Evolutionary conservation across 768 basidiomycete species (phyloP).

Genomic region (Lentinula lateritia): DNA sequence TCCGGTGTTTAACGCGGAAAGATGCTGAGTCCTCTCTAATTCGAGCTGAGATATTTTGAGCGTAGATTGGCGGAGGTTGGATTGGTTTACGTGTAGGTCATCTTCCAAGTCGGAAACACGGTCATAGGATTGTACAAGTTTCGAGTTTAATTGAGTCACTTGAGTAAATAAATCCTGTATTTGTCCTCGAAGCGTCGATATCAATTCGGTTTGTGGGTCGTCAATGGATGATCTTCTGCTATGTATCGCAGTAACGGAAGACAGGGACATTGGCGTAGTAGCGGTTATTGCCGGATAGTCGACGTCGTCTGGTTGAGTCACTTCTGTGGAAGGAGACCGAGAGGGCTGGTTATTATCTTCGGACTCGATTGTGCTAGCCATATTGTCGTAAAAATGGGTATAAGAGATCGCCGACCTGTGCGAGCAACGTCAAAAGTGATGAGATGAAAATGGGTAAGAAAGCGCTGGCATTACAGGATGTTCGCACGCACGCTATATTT

Average conservation of each 20-base stretch:
- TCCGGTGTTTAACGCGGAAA: slow-evolving; percentile 87
- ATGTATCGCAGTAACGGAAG: background rate
- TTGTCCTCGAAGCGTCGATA: slow-evolving; percentile 73
- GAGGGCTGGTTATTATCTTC: background rate
- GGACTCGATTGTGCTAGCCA: background rate
- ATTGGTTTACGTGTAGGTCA: slow-evolving; percentile 63
- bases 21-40: slow-evolving; percentile 79
- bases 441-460: background rate
- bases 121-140: slow-evolving; percentile 90
- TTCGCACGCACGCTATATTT: too few species aligned
- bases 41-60: slow-evolving; percentile 77
- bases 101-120: slow-evolving; percentile 92
- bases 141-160: slow-evolving; percentile 84
- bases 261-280: background rate
- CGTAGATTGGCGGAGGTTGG: slow-evolving; percentile 52
- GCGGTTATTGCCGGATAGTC: background rate
- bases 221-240: slow-evolving; percentile 22
- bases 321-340: background rate
- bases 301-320: background rate
- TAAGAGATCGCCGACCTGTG: background rate
- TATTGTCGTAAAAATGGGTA: background rate
- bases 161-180: slow-evolving; percentile 86
- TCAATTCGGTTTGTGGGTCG: slow-evolving; percentile 74
- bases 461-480: background rate
- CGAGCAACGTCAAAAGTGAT: background rate